These are phyloP conservation scores for Fusarium sp. DNA, from an alignment of 2,329 filamentous ascomycete species.

Conservation along the genomic window DNA sequence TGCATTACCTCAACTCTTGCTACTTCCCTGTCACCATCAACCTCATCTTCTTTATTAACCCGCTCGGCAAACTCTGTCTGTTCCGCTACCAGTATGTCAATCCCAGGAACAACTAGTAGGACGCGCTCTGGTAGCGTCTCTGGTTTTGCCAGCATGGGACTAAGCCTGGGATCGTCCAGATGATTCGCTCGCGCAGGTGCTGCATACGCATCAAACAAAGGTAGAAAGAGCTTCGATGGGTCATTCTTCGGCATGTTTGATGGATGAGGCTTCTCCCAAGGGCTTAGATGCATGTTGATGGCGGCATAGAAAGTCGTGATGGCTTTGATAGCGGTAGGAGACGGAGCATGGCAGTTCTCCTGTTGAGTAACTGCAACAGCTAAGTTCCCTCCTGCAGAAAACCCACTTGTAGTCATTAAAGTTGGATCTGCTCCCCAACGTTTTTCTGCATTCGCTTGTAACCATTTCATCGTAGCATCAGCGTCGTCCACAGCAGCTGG, in stretches of 20 bases:
- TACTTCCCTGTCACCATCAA: background rate
- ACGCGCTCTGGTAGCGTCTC: conserved; percentile 57
- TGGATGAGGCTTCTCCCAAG: conserved; percentile 59
- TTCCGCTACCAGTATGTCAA: conserved; percentile 61
- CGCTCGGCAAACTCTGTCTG: conserved; percentile 58
- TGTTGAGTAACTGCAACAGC: conserved; percentile 56
- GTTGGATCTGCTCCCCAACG: conserved; percentile 57
- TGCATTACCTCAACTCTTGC: conserved; percentile 44
- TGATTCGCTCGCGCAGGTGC: conserved; percentile 50
- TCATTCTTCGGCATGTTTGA: conserved; percentile 55
- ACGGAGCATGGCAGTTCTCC: conserved; percentile 39
- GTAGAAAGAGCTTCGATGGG: conserved; percentile 56
- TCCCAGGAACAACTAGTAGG: conserved; percentile 57
- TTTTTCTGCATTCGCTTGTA: conserved; percentile 56
- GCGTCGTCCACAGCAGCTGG: conserved; percentile 64
- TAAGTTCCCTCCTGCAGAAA: conserved; percentile 62
- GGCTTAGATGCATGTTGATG: conserved; percentile 58
- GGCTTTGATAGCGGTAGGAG: conserved; percentile 54
- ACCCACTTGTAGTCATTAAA: conserved; percentile 61
- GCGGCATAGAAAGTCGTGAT: conserved; percentile 59
- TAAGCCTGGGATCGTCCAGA: conserved; percentile 55
- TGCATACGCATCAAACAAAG: conserved; percentile 62
- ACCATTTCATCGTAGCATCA: conserved; percentile 59
- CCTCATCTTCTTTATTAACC: conserved; percentile 45
- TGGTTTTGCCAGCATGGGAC: conserved; percentile 54